Conservation (phyloP, 805 yeast genomes). For the Starmerella gropengiesseri region DNA sequence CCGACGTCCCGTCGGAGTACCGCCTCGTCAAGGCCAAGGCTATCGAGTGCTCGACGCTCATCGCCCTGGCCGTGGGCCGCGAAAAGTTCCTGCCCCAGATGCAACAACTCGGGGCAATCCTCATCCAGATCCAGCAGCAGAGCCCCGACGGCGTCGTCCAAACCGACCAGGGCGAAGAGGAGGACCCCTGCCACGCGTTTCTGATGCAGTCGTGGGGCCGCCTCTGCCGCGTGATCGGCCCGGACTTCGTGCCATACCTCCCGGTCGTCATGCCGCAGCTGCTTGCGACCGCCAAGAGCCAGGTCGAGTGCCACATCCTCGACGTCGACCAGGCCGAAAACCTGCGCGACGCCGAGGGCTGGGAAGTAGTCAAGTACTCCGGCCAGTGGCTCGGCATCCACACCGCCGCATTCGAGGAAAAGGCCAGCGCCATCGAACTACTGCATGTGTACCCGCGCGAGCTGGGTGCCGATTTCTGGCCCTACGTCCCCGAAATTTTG, state of each 20-base stretch:
- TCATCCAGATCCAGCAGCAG: slow-evolving; percentile 53
- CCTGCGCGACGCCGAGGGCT: slow-evolving; percentile 74
- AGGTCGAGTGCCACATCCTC: slow-evolving; percentile 77
- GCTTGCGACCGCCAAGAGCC: slow-evolving; percentile 70
- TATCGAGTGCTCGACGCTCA: slow-evolving; percentile 88
- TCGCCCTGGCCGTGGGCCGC: slow-evolving; percentile 89
- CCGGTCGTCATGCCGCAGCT: slow-evolving; percentile 85
- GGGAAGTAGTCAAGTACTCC: slow-evolving; percentile 85
- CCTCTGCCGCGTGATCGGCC: slow-evolving; percentile 74
- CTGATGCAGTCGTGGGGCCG: slow-evolving; percentile 95
- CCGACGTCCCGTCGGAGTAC: slow-evolving; percentile 70
- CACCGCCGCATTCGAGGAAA: slow-evolving; percentile 88
- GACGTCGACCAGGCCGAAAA: slow-evolving; percentile 82
- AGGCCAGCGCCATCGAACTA: slow-evolving; percentile 83
- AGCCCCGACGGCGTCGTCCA: slow-evolving; percentile 16
- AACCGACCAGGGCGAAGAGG: slow-evolving; percentile 35
- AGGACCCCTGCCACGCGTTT: slow-evolving; percentile 79
- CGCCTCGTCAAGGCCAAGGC: slow-evolving; percentile 81
- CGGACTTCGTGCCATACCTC: slow-evolving; percentile 72
- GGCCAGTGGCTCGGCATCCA: slow-evolving; percentile 94
- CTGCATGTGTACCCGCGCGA: slow-evolving; percentile 75
- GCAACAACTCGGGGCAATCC: slow-evolving; percentile 57
- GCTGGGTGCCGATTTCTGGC: slow-evolving; percentile 69
- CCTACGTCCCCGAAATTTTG: slow-evolving; percentile 69
- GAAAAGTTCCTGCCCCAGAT: slow-evolving; percentile 74